Base-by-base conservation (phyloP, 192 early-diverging fungal species). In the Pilobolus umbonatus region DNA sequence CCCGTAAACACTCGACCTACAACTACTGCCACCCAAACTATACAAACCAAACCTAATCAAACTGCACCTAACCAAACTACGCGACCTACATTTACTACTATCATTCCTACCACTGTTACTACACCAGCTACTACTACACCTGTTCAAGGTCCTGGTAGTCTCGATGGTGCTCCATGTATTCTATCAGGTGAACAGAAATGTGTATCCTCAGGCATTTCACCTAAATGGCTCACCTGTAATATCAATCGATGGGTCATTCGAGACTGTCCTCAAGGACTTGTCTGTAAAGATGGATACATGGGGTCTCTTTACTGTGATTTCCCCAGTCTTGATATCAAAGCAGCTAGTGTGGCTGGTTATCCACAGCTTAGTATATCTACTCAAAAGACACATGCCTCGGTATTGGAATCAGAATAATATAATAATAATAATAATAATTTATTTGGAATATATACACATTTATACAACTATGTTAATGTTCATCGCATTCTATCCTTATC, bases 201-300 rank as follows among this genome's bases (percentile, higher is more conserved):
- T 22, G 46, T 56, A 0, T 12, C 42, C 11, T 30, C 43, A 1
- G 55, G 45, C 1, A 32, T 21, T 14, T 49, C 35, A n/a, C 3
- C 12, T 35, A 26, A 64, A 21, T 64, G 62, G 62, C 10, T 25
- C 0, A 64, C 62, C 1, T 64, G 62, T 40, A 51, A 61, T n/a
- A 34, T 57, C 40, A 28, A 45, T 24, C 40, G 57, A 26, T 64
- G 62, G 62, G 11, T 64, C 11, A 39, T 48, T 28, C 62, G 62
- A 7, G 32, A 47, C 10, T 64, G 62, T 38, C 45, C 44, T 25
- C 2, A 12, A 34, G 62, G 62, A 6, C 45, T 64, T 24, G 62
- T 64, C n/a, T 64, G 62, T 22, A 17, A 46, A 5, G 49, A 52
- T 36, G 39, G 39, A 1, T 5, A 15, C 1, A n/a, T n/a, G n/a